phyloP scores from a whole-genome alignment of 257 asterid species.

The Eustoma russellianum region DNA sequence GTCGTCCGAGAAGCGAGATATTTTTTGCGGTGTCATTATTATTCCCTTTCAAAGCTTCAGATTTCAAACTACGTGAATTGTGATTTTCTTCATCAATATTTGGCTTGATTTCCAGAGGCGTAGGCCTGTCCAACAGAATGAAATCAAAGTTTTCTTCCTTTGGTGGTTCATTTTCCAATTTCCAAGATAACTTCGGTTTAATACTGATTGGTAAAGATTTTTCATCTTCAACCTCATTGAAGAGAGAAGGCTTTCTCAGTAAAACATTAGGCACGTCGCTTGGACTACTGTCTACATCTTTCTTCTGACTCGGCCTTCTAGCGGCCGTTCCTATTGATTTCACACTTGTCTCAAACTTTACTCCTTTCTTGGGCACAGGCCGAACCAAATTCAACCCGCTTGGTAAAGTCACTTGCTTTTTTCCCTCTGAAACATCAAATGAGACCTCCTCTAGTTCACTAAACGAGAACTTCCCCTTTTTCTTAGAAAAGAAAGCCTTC shows the following conservation, averaged over 20 bases:
- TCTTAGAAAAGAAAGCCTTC: constrained; percentile 43
- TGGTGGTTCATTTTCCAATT: constrained; percentile 51
- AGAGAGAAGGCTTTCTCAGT: constrained; percentile 58
- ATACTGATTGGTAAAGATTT: constrained; percentile 42
- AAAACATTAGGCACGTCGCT: constrained; percentile 69
- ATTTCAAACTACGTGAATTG: constrained; percentile 16
- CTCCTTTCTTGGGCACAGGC: constrained; percentile 64
- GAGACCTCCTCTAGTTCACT: constrained; percentile 53
- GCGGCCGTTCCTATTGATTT: constrained; percentile 23
- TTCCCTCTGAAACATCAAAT: constrained; percentile 37
- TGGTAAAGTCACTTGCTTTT: constrained; percentile 28
- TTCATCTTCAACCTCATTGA: constrained; percentile 33
- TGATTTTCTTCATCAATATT: constrained; percentile 20
- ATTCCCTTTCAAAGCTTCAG: constrained; percentile 3
- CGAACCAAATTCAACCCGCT: constrained; percentile 67
- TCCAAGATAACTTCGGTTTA: constrained; percentile 60
- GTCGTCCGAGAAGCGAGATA: constrained; percentile 31
- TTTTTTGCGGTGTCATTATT: constrained; percentile 12
- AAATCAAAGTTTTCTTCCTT: constrained; percentile 57
- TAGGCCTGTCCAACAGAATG: constrained; percentile 71
- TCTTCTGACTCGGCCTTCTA: constrained; percentile 20
- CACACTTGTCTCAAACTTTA: constrained; percentile 40
- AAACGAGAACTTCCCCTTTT: constrained; percentile 30
- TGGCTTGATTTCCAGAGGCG: constrained; percentile 22
- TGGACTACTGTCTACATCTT: constrained; percentile 25